Conservation (phyloP, 140 eudicot species). For the Senecio squalidus region DNA sequence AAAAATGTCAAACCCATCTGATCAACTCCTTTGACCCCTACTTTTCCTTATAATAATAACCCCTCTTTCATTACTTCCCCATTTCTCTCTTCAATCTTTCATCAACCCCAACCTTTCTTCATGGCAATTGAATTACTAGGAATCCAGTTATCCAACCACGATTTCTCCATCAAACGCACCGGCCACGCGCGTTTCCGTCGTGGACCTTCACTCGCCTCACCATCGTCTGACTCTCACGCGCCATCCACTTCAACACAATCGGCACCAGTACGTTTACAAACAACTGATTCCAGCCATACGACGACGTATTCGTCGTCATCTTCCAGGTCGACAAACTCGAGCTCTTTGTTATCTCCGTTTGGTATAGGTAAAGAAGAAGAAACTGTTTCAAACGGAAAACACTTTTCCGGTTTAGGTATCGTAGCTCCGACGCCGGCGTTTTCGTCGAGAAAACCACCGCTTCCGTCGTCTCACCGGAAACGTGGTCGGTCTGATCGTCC, state of each 20-base stretch:
- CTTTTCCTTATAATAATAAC: too few species aligned
- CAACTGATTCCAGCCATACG: slow-evolving; percentile 11
- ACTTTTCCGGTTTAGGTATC: slow-evolving; percentile 29
- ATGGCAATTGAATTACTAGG: slow-evolving; percentile 40
- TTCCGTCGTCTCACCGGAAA: slow-evolving; percentile 50
- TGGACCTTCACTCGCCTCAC: slow-evolving; percentile 29
- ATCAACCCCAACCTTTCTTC: neutral
- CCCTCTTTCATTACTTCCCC: too few species aligned
- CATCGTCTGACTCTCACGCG: slow-evolving; percentile 21
- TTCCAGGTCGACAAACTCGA: slow-evolving; percentile 41
- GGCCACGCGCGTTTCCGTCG: slow-evolving; percentile 87
- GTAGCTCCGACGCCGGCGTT: slow-evolving; percentile 42
- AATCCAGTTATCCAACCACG: slow-evolving; percentile 31
- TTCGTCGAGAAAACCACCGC: slow-evolving; percentile 63
- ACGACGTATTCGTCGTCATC: slow-evolving; percentile 35
- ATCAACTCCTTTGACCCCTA: too few species aligned
- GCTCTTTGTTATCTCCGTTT: slow-evolving; percentile 44
- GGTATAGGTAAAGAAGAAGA: slow-evolving; percentile 41
- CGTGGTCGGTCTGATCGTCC: slow-evolving; percentile 39
- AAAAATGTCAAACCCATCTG: too few species aligned
- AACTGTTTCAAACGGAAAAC: slow-evolving; percentile 63
- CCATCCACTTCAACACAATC: slow-evolving; percentile 33
- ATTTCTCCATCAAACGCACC: slow-evolving; percentile 43
- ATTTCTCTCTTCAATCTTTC: too few species aligned
- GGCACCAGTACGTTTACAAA: slow-evolving; percentile 19